Conservation (phyloP, 140 eudicot genomes). For the Cichorium intybus region DNA sequence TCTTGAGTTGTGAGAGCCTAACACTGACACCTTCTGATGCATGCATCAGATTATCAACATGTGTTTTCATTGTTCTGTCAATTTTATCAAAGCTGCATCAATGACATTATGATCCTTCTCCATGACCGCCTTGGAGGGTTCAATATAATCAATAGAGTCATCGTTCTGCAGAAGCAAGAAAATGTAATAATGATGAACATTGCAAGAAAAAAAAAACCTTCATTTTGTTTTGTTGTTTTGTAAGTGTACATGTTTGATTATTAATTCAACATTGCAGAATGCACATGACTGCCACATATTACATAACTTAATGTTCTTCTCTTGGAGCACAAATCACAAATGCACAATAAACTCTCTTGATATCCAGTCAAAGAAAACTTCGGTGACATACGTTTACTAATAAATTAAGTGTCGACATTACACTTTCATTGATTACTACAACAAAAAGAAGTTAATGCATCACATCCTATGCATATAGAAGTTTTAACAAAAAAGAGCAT, state of each 20-base stretch:
- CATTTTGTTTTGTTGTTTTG: too few relatives aligned
- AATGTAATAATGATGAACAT: not conserved
- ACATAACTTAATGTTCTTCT: too few relatives aligned
- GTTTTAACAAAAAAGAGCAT: not conserved
- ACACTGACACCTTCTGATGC: constrained; percentile 74
- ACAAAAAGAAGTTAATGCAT: not conserved
- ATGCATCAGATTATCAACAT: constrained; percentile 67
- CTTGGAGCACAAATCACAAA: too few relatives aligned
- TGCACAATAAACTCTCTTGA: not conserved
- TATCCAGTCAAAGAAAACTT: not conserved
- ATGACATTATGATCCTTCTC: constrained; percentile 52
- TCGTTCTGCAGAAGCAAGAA: constrained; percentile 45
- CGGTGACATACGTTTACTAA: not conserved
- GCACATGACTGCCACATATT: too few relatives aligned
- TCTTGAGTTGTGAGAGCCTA: constrained; percentile 72
- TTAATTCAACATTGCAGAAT: too few relatives aligned
- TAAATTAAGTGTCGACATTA: not conserved
- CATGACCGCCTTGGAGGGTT: constrained; percentile 42
- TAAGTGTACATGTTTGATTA: too few relatives aligned
- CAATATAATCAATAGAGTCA: constrained; percentile 51
- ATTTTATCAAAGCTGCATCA: constrained; percentile 62
- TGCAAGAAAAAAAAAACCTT: too few relatives aligned
- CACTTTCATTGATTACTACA: not conserved
- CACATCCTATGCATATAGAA: not conserved
- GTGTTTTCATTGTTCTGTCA: constrained; percentile 69